phyloP scores from a whole-genome alignment of 1,284 basidiomycete genomes.

The Trichosporon faecale region DNA sequence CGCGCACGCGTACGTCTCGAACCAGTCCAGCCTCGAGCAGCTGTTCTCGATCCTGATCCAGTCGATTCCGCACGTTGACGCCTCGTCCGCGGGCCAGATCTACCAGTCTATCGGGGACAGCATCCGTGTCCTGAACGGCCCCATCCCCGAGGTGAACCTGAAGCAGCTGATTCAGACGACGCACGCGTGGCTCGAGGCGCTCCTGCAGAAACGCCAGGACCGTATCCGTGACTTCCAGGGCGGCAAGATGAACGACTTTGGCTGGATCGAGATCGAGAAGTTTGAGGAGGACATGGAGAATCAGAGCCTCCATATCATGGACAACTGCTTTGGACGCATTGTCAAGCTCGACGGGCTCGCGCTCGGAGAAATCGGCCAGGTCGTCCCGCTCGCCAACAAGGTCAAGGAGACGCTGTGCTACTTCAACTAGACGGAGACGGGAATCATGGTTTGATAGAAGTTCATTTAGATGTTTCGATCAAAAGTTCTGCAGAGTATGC shows the following conservation, averaged over 20 bases:
- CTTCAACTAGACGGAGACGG: not conserved
- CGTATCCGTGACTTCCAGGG: slow-evolving; percentile 22
- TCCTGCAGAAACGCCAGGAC: slow-evolving; percentile 19
- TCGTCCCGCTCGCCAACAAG: slow-evolving; percentile 17
- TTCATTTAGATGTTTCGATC: not conserved
- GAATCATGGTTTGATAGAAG: not conserved
- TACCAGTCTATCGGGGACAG: slow-evolving; percentile 69
- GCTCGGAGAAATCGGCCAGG: slow-evolving; percentile 17
- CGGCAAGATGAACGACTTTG: slow-evolving; percentile 9
- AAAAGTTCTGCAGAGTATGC: not conserved
- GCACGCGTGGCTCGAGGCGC: slow-evolving; percentile 19
- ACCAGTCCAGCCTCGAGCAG: slow-evolving; percentile 66
- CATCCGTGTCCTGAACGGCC: slow-evolving; percentile 58
- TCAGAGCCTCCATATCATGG: slow-evolving; percentile 25
- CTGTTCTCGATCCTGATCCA: slow-evolving; percentile 66
- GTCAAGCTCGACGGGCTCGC: slow-evolving; percentile 17
- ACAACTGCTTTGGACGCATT: slow-evolving; percentile 20
- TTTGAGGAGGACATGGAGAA: slow-evolving; percentile 23
- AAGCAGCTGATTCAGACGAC: slow-evolving; percentile 22
- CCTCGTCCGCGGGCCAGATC: slow-evolving; percentile 60
- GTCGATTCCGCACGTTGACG: slow-evolving; percentile 63
- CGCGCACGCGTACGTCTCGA: slow-evolving; percentile 60
- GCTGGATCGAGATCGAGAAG: slow-evolving; percentile 24
- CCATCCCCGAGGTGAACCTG: slow-evolving; percentile 29
- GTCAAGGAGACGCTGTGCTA: slow-evolving; percentile 18